Base-by-base conservation (phyloP, 768 basidiomycete species). In the Agrocybe chaxingu region DNA sequence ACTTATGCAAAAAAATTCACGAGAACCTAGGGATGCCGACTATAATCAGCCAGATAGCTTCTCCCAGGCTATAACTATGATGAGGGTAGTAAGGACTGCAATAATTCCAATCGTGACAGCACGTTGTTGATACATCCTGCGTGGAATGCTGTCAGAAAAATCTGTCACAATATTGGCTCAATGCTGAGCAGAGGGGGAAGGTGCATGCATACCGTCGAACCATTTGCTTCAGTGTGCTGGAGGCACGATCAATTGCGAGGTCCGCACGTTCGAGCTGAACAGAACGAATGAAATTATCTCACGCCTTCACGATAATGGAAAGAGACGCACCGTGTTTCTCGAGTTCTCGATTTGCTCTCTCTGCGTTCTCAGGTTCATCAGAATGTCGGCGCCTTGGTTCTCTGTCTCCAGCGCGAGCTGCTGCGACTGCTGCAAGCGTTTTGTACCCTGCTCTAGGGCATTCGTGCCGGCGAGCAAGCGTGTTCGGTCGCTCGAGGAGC, bases 51-150 rank as follows among this genome's bases (percentile, higher is more conserved):
- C 77, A 56, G 73, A 75, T 47, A 83, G 68, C 65, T 95, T 95
- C 63, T 82, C 82, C 82, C 87, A 93, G 6, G 90, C 65, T 48
- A 96, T 86, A 57, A 94, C 74, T 19, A 72, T 72, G 55, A 98
- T 95, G 43, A 98, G 81, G 3, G 94, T 63, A 45, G 96, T 72
- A 33, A 98, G 85, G 29, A 98, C 82, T 50, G 75, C 70, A 50
- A 99, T 87, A 59, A 98, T 98, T 36, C 80, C 87, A 35, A 70
- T 88, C 4, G 94, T 98, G 42, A 97, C 78, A 42, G 90, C 79
- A 46, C 91, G 87, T 62, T 99, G 96, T 67, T 97, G 93, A 66
- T 98, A 94, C 92, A 98, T 97, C 73, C 97, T 99, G 44, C 39
- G 49, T n/a, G 48, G 36, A 50, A 40, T 32, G 24, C 42, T 38